phyloP scores from a whole-genome alignment of 768 basidiomycete species.

The Suillus weaverae region DNA sequence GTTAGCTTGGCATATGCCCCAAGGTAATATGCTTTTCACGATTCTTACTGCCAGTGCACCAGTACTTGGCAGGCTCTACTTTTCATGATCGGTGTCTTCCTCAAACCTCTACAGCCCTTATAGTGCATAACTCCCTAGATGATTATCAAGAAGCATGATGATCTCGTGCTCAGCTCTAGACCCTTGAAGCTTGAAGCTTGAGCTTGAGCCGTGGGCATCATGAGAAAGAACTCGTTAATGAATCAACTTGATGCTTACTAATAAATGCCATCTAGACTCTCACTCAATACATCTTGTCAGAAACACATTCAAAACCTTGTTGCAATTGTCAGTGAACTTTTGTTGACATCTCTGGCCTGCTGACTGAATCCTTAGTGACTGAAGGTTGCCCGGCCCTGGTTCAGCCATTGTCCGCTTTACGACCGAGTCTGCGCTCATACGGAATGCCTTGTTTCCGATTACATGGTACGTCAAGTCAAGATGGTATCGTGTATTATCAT shows the following conservation, averaged over 20 bases:
- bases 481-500: not conserved
- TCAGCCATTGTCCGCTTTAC: not conserved
- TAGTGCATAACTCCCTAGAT: too few relatives aligned
- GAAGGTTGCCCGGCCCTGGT: not conserved
- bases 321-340: not conserved
- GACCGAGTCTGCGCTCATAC: not conserved
- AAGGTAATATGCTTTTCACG: not conserved
- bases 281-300: not conserved
- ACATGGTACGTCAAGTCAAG: not conserved
- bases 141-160: not conserved
- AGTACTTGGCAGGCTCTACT: not conserved
- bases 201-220: not conserved
- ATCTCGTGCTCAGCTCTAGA: not conserved
- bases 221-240: not conserved
- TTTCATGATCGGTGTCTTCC: slow-evolving; percentile 1
- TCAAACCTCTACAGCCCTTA: not conserved
- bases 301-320: not conserved
- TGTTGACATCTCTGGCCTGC: not conserved
- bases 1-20: not conserved
- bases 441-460: slow-evolving; percentile 4
- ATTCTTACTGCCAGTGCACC: too few relatives aligned
- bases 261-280: not conserved
- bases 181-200: too few relatives aligned
- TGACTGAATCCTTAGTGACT: not conserved
- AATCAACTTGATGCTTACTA: not conserved